Evolutionary conservation across 257 asterid genomes (phyloP), one percentile per base, ranked within the genome.

Genomic region (Fraxinus americana): DNA sequence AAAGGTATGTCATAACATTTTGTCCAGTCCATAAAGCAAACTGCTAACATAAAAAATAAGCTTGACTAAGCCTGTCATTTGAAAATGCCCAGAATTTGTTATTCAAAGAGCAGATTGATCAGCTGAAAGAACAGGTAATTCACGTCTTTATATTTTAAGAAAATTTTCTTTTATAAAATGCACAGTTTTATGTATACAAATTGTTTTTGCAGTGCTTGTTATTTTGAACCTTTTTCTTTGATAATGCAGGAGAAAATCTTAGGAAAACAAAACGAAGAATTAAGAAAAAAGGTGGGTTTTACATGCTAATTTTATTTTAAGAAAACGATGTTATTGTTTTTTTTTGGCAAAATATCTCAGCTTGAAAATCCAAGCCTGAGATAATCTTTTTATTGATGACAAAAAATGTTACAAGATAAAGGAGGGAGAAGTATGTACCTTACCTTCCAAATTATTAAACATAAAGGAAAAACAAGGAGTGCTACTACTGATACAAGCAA

Each of bases 101-200:
- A 68, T 78, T 73, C 21, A 81, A 50, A 75, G 88, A 86, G 75
- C 81, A 85, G 59, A 77, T 88, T 76, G 84, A 83, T 75, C 83
- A 45, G 73, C 75, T 88, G 32, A 85, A 80, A 80, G 82, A 82
- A 82, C 75, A 81, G 94, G 94, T 90, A 81, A 75, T 48, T 48
- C 19, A 48, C n/a, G 7, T 48, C 57, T 48, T 4, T 48, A 48
- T 13, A 48, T 12, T 14, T 48, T 1, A 48, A 48, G 6, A 48
- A 48, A 14, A 25, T 25, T 14, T 14, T 48, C n/a, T 11, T 48
- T 48, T 48, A 45, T 45, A 12, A 45, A 13, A 45, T 13, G 19
- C 54, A 57, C 32, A 67, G 0, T 21, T 3, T 13, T 14, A 1
- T 14, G 21, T 68, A n/a, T 69, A 68, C 21, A 30, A 29, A 63